phyloP scores from a whole-genome alignment of 176 grass and related monocot species.

The Otatea glauca region DNA sequence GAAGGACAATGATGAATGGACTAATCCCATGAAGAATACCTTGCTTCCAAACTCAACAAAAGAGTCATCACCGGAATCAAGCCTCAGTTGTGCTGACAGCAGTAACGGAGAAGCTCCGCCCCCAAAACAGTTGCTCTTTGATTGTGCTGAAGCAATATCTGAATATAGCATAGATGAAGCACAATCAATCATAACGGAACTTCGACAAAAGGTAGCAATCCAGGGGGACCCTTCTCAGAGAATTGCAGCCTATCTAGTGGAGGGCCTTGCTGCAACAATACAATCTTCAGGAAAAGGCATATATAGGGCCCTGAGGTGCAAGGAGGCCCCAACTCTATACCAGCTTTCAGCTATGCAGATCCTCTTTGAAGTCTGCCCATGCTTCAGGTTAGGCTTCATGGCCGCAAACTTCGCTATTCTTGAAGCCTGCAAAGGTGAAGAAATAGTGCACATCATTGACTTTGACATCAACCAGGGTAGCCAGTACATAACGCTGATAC shows the following conservation, averaged over 20 bases:
- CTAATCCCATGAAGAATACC: conserved; percentile 55
- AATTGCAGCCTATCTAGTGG: conserved; percentile 73
- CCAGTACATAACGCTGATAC: conserved; percentile 74
- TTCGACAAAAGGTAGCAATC: conserved; percentile 73
- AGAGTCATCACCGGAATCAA: conserved; percentile 68
- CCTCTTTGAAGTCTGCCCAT: conserved; percentile 77
- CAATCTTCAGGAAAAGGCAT: conserved; percentile 68
- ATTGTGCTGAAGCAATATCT: conserved; percentile 66
- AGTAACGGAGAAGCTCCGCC: conserved; percentile 41
- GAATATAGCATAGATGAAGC: conserved; percentile 60
- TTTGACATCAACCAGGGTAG: conserved; percentile 88
- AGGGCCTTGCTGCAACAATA: conserved; percentile 77
- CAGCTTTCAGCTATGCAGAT: conserved; percentile 85
- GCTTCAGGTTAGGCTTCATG: conserved; percentile 80
- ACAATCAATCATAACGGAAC: conserved; percentile 70
- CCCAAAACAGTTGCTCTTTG: conserved; percentile 72
- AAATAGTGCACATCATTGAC: conserved; percentile 76
- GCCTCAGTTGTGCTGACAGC: conserved; percentile 49
- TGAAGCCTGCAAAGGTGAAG: conserved; percentile 74
- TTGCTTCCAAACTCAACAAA: conserved; percentile 57
- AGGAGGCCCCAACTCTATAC: conserved; percentile 68
- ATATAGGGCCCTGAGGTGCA: conserved; percentile 77
- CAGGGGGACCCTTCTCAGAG: conserved; percentile 74
- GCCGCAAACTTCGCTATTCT: conserved; percentile 72
- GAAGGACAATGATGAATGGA: conserved; percentile 46